Percentiles rank a stretch among this genome's conserved stretches.
Conservation (phyloP, 441 rosid species). For the Kokia cookei region DNA sequence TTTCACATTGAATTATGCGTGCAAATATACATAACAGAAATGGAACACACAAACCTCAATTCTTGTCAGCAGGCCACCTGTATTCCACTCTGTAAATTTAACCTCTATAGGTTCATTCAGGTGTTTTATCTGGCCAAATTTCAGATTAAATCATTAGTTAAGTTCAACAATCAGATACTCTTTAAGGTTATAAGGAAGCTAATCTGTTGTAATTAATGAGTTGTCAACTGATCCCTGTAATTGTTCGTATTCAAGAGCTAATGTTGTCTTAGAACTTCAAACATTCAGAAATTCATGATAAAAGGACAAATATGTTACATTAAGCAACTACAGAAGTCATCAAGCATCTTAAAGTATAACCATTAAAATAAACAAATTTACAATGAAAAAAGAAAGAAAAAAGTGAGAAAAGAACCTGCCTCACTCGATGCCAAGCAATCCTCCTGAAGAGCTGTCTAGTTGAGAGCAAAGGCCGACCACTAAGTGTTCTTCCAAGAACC, state of each 20-base stretch:
- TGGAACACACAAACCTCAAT: constrained; percentile 54
- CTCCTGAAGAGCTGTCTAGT: constrained; percentile 59
- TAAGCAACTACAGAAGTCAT: not conserved
- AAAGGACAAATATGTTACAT: not conserved
- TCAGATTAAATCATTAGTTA: not conserved
- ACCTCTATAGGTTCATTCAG: constrained; percentile 78
- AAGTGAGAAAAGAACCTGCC: constrained; percentile 89
- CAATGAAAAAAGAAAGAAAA: not conserved
- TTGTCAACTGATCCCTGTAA: not conserved
- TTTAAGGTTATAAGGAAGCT: not conserved
- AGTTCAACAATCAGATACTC: not conserved
- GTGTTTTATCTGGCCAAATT: constrained; percentile 60
- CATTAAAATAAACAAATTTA: not conserved
- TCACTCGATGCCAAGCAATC: constrained; percentile 91
- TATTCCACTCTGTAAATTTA: constrained; percentile 80
- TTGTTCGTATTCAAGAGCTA: not conserved
- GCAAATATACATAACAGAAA: not conserved
- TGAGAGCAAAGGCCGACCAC: constrained; percentile 88
- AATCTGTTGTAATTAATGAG: not conserved
- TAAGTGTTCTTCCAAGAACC: constrained; percentile 85
- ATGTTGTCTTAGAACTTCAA: not conserved
- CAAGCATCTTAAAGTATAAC: not conserved
- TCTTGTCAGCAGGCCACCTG: constrained; percentile 83
- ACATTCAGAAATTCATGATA: not conserved
- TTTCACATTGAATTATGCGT: not conserved